These are phyloP conservation scores for Umbelopsis ramanniana DNA, from an alignment of 192 early-diverging fungal species.

Conservation along the genomic window DNA sequence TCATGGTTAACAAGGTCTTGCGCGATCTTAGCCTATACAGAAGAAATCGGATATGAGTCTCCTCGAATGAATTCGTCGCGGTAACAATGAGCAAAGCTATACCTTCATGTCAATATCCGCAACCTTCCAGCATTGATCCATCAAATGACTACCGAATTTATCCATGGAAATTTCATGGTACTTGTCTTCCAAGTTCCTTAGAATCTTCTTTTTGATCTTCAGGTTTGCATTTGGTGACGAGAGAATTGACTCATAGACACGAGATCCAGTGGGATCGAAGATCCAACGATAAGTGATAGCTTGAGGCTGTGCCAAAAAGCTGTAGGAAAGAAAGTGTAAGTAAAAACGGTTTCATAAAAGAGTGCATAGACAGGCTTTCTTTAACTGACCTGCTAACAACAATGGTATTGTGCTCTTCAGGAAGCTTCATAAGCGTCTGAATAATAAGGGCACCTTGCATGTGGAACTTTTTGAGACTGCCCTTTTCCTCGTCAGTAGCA, in stretches of 20 bases:
- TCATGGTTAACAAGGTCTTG: constrained; percentile 64
- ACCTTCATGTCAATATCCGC: constrained; percentile 74
- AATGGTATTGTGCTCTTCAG: constrained; percentile 59
- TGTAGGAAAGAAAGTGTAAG: constrained; percentile 9
- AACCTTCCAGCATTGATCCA: constrained; percentile 78
- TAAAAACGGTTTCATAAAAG: background rate
- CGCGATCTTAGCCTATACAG: constrained; percentile 67
- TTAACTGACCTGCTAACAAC: constrained; percentile 51
- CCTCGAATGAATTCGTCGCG: background rate
- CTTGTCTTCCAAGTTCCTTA: constrained; percentile 59
- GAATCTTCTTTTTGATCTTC: constrained; percentile 70
- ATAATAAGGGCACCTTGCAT: constrained; percentile 72
- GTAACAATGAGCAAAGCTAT: background rate
- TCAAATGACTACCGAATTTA: constrained; percentile 78
- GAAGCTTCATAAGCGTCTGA: constrained; percentile 65
- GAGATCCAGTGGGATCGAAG: constrained; percentile 71
- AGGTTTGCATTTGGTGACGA: constrained; percentile 54
- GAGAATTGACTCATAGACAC: constrained; percentile 73
- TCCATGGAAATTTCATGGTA: constrained; percentile 67
- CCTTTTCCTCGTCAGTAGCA: constrained; percentile 42
- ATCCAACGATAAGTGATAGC: constrained; percentile 59
- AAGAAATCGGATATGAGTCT: background rate
- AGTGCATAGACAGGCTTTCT: background rate
- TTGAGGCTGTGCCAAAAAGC: constrained; percentile 61
- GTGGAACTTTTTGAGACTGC: constrained; percentile 54